Base-by-base conservation (phyloP, 129 eudicot genomes). In the Flaveria trinervia region DNA sequence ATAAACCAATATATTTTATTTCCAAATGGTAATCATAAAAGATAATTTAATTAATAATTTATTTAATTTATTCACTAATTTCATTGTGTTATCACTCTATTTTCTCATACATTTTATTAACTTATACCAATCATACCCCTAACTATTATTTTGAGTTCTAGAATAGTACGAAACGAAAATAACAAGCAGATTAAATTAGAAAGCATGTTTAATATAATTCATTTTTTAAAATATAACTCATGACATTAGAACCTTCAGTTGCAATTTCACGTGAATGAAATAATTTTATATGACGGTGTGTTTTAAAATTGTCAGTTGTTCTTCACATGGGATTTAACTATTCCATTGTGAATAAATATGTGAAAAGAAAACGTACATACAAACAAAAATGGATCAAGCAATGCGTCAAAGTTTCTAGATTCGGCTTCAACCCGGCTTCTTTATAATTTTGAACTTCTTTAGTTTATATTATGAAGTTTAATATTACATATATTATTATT, bases 241-340 rank as follows among this genome's bases (percentile, higher is more conserved):
- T 23, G 4, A 25, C 66, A 23, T 60, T 25, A 23, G 66, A 61
- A 13, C 41, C 67, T 61, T 61, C 67, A 2, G 3, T 61, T 25
- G 17, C 17, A 59, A 61, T 9, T 61, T 61, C 67, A 61, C 41
- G 36, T 60, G 66, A n/a, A 61, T 61, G 17, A 61, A 61, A 61
- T 43, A 26, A 61, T 61, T 61, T 61, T 61, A 25, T 61, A 61
- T 26, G 36, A 25, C 1, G 17, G 16, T 12, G 67, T 61, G 30
- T 26, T 61, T 10, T 23, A 61, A 61, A 10, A 12, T 26, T n/a
- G n/a, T 25, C 17, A 12, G 2, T 25, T 25, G 41, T 12, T 61
- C 67, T 26, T 12, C 67, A 61, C 67, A 61, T 61, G 67, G 67
- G 15, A 61, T 25, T 26, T 61, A 25, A 61, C 41, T 61, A 61